phyloP scores from a whole-genome alignment of 495 filamentous ascomycete species.

The Lasiosphaeria ovina region DNA sequence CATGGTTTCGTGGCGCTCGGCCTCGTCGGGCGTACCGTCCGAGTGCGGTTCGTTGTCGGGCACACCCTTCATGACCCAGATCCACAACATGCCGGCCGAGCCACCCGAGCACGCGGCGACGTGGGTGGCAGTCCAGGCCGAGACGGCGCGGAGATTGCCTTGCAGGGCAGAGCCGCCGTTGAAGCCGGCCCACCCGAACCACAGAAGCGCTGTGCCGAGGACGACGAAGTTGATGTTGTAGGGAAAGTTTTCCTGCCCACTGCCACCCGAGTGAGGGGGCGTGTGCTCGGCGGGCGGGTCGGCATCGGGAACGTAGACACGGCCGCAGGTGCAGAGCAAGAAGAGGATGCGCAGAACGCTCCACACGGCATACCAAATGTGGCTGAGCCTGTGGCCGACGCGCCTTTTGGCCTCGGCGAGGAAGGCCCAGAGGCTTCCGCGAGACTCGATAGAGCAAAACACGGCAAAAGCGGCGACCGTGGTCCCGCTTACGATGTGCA shows the following conservation, averaged over 20 bases:
- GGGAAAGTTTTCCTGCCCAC: constrained; percentile 27
- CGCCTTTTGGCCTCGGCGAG: background rate
- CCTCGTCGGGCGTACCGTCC: background rate
- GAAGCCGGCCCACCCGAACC: constrained; percentile 97
- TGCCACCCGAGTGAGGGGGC: background rate
- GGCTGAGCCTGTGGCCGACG: background rate
- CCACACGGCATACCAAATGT: constrained; percentile 9
- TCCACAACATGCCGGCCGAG: constrained; percentile 56
- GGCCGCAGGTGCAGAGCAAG: constrained; percentile 2
- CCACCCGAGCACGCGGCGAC: constrained; percentile 77
- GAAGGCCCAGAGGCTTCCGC: constrained; percentile 3
- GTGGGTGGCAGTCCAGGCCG: constrained; percentile 91
- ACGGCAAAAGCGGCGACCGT: constrained; percentile 77
- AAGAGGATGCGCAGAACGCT: constrained; percentile 5
- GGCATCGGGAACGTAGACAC: background rate
- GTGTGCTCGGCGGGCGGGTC: background rate
- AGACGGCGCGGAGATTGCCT: constrained; percentile 81
- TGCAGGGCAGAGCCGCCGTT: constrained; percentile 91
- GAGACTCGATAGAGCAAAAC: constrained; percentile 40
- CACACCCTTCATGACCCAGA: constrained; percentile 12
- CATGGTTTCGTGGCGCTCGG: background rate
- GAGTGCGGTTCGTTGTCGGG: constrained; percentile 45
- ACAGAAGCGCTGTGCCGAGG: constrained; percentile 86
- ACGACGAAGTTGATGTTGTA: constrained; percentile 94
- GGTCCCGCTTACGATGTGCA: constrained; percentile 81